Base-by-base conservation (phyloP, 257 asterid species). In the Nicotiana tomentosiformis region DNA sequence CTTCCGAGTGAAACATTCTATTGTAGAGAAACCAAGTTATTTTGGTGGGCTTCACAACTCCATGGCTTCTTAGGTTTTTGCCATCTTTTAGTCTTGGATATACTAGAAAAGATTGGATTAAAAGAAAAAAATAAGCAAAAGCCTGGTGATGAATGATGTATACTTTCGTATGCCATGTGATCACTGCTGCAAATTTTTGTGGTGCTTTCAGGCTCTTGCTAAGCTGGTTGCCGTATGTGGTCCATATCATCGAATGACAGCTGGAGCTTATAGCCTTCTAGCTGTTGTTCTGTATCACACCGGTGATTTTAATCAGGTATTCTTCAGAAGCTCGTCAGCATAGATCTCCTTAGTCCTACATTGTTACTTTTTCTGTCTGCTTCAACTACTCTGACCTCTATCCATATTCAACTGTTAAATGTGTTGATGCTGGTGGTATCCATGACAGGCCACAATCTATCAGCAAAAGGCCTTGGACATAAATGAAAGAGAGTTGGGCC, bases 281-380 rank as follows among this genome's bases (percentile, higher is more conserved):
- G 98, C 99, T 79, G 99, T 96, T 86, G 99, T 96, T 84, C 91
- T 96, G 88, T 96, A 96, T 88, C 99, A 96, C 90, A 96, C 99
- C 62, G 99, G 99, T 77, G 99, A 96, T 79, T 94, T 96, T 87
- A 91, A 96, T 91, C 98, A 96, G 97, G 99, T 93, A 83, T 72
- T 43, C 62, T 76, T 76, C 5, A 51, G 46, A 76, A 51, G 80
- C 80, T 76, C 46, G 26, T 76, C 65, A 51, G 26, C 29, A 76
- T 76, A 76, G 65, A 76, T 43, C 46, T 51, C 80, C 65, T 76
- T 15, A n/a, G 80, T 51, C 65, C 80, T 23, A 76, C 64, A 51
- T 76, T 76, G 65, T 51, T 76, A 49, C 65, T 51, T 57, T 72
- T 76, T 76, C 46, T 51, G 23, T 43, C 80, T 15, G 29, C 64